Evolutionary conservation across 495 filamentous ascomycete species (phyloP), one percentile per base, ranked within the genome.

Genomic region (Cladorrhinum samala): DNA sequence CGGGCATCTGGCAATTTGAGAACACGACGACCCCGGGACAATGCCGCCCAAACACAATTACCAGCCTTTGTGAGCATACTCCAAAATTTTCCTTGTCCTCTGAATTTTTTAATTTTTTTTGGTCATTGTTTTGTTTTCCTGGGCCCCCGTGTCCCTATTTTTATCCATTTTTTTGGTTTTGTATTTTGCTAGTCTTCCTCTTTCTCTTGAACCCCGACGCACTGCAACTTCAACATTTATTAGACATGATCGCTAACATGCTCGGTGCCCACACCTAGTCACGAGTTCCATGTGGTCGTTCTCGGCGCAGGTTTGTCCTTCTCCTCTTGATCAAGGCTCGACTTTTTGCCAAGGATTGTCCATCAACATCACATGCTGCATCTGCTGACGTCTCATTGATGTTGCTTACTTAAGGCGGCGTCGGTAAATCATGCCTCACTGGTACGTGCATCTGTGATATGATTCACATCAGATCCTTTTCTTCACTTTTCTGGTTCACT

Each of bases 401-500:
- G n/a, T 58, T 54, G 58, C 56, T 57, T n/a, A 57, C 58, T 57
- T 56, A 57, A 94, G 91, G 93, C 70, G 93, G 93, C 63, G 93
- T 98, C 57, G 93, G 93, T 53, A 98, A 98, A 74, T 95, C 90
- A 67, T 97, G 93, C 77, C 78, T 97, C 59, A 97, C 93, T 72
- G 92, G 92, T 97, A 80, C 59, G 79, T 57, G 48, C 45, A 25
- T 6, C 49, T 47, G 40, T 19, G 9, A 25, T 21, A 20, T 19
- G 39, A 16, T 53, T 33, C 44, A 49, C 50, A 45, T 33, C 27
- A 33, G 27, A 33, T 33, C 53, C 56, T 59, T 62, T 63, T 45
- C 17, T 21, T 20, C 27, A n/a, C 53, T 36, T 33, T 41, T 41
- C n/a, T 14, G 17, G 39, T 18, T 41, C 30, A 39, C 49, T 36